Percentiles rank a stretch among this genome's conserved stretches.
These are phyloP conservation scores for Potentilla sterilis DNA, from an alignment of 306 rosid genomes.

Conservation along the genomic window DNA sequence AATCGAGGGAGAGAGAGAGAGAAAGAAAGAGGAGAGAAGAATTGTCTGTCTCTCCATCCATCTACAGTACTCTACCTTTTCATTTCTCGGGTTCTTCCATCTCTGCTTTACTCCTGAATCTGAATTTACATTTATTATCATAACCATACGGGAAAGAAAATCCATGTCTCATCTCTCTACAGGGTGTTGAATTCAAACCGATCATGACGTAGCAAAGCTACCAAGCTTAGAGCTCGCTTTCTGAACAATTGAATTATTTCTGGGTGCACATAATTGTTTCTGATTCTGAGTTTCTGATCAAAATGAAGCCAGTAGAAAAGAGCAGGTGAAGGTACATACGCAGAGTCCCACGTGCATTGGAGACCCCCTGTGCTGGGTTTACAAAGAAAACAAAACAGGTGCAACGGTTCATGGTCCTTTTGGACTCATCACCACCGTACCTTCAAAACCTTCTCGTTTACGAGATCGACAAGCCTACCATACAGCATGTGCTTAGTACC, in stretches of 20 bases:
- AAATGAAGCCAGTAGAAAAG: constrained; percentile 21
- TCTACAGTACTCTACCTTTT: neutral
- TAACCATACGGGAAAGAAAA: neutral
- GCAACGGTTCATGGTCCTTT: constrained; percentile 67
- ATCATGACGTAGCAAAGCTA: neutral
- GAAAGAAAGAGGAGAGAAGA: neutral
- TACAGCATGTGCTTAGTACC: neutral
- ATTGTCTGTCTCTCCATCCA: neutral
- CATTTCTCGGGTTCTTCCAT: constrained; percentile 8
- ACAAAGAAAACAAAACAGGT: constrained; percentile 57
- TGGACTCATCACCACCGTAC: constrained; percentile 39
- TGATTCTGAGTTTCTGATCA: constrained; percentile 3
- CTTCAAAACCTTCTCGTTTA: constrained; percentile 34
- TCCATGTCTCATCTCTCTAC: neutral
- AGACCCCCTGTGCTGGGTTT: constrained; percentile 61
- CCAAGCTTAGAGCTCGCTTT: neutral
- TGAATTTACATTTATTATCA: neutral
- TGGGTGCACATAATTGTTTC: neutral
- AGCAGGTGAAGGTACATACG: constrained; percentile 43
- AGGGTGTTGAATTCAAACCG: neutral
- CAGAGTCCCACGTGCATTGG: constrained; percentile 54
- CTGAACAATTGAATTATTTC: neutral
- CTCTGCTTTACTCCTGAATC: constrained; percentile 1
- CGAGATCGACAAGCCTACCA: neutral
- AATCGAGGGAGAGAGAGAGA: neutral